A percentile compares a stretch with the other conserved stretches of the same genome.
Evolutionary conservation across 352 stramenopile genomes (phyloP).

Genomic region (Pythium phragmitis): DNA sequence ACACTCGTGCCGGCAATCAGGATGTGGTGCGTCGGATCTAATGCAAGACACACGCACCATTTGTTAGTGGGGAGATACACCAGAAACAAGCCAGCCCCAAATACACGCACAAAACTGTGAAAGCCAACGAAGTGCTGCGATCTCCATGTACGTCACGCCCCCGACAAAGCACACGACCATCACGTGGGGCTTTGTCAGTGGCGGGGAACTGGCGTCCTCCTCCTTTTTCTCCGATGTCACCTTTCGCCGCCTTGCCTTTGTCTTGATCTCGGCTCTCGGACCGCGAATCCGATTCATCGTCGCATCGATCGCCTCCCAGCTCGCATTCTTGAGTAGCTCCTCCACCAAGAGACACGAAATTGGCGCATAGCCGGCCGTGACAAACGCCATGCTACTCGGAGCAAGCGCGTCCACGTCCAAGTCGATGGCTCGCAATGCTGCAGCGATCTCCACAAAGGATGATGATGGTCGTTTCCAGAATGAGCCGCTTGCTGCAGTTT

Average conservation of each 20-base stretch:
- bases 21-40: conserved; percentile 59
- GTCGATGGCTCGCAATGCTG: conserved; percentile 45
- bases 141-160: conserved; percentile 68
- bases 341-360: conserved; percentile 71
- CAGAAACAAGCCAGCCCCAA: not conserved
- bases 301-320: conserved; percentile 49
- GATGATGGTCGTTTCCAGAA: conserved; percentile 1
- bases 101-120: conserved; percentile 54
- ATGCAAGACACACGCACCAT: not conserved
- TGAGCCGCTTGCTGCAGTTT: not conserved
- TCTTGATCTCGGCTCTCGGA: conserved; percentile 52
- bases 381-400: conserved; percentile 57
- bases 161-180: conserved; percentile 70
- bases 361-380: conserved; percentile 70
- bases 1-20: conserved; percentile 60
- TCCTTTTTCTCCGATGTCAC: not conserved
- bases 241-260: conserved; percentile 19
- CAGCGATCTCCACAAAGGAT: conserved; percentile 9
- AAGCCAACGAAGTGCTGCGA: conserved; percentile 75
- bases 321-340: conserved; percentile 50
- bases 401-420: conserved; percentile 55
- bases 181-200: conserved; percentile 38
- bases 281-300: conserved; percentile 51
- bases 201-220: not conserved
- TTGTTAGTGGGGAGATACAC: not conserved